Conservation (phyloP, 371 early-diverging fungal genomes). For the Capillidium rhysosporum region DNA sequence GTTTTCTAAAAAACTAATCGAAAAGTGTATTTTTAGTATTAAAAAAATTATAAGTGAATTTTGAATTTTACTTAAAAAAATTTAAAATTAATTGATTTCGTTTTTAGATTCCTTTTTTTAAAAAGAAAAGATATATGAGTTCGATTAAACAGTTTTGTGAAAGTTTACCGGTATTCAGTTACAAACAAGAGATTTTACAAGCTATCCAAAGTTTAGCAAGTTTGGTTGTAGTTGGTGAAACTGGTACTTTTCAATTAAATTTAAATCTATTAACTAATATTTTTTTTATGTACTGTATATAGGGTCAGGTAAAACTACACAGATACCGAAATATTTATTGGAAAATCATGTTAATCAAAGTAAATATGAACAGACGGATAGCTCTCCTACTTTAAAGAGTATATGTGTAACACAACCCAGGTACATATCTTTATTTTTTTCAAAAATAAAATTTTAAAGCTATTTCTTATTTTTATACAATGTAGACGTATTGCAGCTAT, state of each 20-base stretch:
- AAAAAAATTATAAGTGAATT: no score
- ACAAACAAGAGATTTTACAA: constrained; percentile 33
- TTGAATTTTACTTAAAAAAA: no score
- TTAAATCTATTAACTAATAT: not conserved
- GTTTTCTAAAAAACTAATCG: no score
- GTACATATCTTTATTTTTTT: no score
- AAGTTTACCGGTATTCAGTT: constrained; percentile 10
- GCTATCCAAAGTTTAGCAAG: constrained; percentile 38
- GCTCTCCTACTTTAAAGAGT: constrained; percentile 11
- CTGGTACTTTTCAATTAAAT: constrained; percentile 26
- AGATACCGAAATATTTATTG: constrained; percentile 72
- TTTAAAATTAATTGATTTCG: no score
- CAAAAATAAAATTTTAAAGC: not conserved
- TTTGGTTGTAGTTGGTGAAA: constrained; percentile 63
- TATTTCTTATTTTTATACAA: constrained; percentile 11
- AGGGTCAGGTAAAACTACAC: constrained; percentile 87
- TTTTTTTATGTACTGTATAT: not conserved
- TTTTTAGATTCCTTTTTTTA: no score
- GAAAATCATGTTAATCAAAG: constrained; percentile 17
- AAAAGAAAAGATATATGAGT: not conserved
- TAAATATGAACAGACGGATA: not conserved
- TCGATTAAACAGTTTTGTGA: not conserved
- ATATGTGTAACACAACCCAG: constrained; percentile 54
- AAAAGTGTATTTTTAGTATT: no score
- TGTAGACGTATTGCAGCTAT: constrained; percentile 75